Conservation (phyloP, 2,329 filamentous ascomycete species). For the Diaporthe destruens region DNA sequence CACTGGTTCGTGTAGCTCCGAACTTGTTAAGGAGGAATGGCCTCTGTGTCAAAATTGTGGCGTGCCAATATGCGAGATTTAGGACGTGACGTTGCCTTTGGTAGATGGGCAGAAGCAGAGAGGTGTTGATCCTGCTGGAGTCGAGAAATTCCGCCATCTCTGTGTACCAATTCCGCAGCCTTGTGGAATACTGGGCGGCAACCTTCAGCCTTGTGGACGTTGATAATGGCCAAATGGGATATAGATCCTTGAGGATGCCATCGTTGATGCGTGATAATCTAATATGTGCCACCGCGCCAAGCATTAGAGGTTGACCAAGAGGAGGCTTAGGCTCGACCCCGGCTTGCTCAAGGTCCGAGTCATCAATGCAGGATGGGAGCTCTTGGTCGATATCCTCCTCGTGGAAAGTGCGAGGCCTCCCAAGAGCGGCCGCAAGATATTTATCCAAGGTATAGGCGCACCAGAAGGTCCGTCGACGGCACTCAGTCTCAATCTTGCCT, state of each 20-base stretch:
- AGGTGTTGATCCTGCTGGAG: slow-evolving; percentile 51
- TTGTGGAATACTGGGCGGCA: slow-evolving; percentile 48
- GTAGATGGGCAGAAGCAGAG: slow-evolving; percentile 54
- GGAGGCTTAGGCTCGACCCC: not conserved
- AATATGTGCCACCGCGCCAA: slow-evolving; percentile 53
- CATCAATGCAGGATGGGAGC: slow-evolving; percentile 66
- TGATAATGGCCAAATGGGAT: slow-evolving; percentile 53
- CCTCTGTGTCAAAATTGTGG: slow-evolving; percentile 55
- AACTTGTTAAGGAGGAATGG: slow-evolving; percentile 55
- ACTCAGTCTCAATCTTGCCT: slow-evolving; percentile 54
- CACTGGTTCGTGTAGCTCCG: slow-evolving; percentile 34
- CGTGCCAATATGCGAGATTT: slow-evolving; percentile 58
- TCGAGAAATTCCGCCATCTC: slow-evolving; percentile 55
- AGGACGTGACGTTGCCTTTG: slow-evolving; percentile 57
- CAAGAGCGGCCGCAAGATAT: slow-evolving; percentile 73
- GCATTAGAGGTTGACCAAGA: slow-evolving; percentile 49
- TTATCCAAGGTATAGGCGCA: slow-evolving; percentile 74
- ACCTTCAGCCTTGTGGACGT: slow-evolving; percentile 44
- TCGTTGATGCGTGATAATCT: slow-evolving; percentile 54
- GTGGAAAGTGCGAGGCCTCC: slow-evolving; percentile 71
- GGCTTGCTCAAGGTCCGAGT: slow-evolving; percentile 57
- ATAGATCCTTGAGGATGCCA: slow-evolving; percentile 52
- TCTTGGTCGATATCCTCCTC: slow-evolving; percentile 76
- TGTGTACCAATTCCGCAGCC: slow-evolving; percentile 52
- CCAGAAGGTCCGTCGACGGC: slow-evolving; percentile 68